These are phyloP conservation scores for Huntiella bhutanensis DNA, from an alignment of 2,329 filamentous ascomycete genomes.

Conservation along the genomic window DNA sequence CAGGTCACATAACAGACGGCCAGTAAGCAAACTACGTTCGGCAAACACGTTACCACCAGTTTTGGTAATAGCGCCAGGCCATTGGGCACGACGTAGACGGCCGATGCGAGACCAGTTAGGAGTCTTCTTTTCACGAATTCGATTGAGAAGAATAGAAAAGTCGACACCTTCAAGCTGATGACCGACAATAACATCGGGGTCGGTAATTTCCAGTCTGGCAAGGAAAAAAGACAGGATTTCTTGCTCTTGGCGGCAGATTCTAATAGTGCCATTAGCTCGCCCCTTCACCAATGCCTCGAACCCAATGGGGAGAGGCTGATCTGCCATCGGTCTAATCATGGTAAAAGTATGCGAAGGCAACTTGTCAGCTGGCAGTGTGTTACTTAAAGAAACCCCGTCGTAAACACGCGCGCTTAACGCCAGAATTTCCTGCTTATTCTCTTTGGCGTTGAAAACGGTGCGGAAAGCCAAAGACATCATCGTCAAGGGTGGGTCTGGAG, in stretches of 20 bases:
- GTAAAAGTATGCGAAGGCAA: conserved; percentile 84
- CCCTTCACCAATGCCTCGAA: conserved; percentile 61
- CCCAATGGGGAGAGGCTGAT: conserved; percentile 56
- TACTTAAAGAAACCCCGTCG: conserved; percentile 68
- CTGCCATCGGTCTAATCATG: conserved; percentile 59
- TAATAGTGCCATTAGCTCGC: conserved; percentile 58
- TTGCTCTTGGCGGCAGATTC: conserved; percentile 64
- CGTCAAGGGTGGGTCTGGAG: conserved; percentile 72
- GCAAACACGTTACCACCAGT: conserved; percentile 80
- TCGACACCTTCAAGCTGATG: conserved; percentile 96
- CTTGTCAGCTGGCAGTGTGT: conserved; percentile 76
- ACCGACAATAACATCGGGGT: conserved; percentile 85
- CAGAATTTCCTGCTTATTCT: conserved; percentile 92
- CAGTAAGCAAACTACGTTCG: conserved; percentile 75
- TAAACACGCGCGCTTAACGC: conserved; percentile 84
- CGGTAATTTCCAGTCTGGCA: conserved; percentile 68
- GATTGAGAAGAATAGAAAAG: conserved; percentile 73
- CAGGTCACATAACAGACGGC: conserved; percentile 78
- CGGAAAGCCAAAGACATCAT: conserved; percentile 89
- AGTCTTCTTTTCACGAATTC: conserved; percentile 76
- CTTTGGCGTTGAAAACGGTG: conserved; percentile 72
- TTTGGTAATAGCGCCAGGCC: conserved; percentile 75
- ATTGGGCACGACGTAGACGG: conserved; percentile 61
- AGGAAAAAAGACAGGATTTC: conserved; percentile 78
- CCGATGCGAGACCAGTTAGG: conserved; percentile 91